Base-by-base conservation (phyloP, 208 protist genomes). In the Trypanosoma lewisi region DNA sequence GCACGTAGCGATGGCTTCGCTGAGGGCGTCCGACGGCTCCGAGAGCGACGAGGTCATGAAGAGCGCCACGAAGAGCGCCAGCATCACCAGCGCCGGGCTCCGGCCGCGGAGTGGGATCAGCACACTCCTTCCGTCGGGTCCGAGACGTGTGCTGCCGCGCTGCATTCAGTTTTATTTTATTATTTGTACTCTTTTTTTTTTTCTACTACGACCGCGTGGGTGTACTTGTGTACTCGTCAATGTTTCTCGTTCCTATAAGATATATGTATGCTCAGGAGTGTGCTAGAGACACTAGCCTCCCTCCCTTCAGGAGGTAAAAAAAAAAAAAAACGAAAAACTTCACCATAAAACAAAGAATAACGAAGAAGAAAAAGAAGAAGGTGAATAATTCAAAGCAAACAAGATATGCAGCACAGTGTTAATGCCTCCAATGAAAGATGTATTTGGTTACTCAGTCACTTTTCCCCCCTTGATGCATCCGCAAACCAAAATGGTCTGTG, bases 1-100 rank as follows among this genome's bases (percentile, higher is more conserved):
- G 45, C 57, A 62, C 28, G 56, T 56, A 14, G 79, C 83, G 39
- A 88, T 81, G 54, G 57, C 60, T 16, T 67, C 81, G 69, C 85
- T 88, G 47, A 91, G 67, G 14, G 57, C 80, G 3, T 68, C 72
- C 39, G 49, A 65, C 21, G 66, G 51, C 31, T 23, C 25, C 9
- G 14, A 27, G n/a, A 16, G 31, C 14, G 27, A 86, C 48, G 12
- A 84, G 54, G 7, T 82, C 60, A 2, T 75, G 73, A 42, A 82
- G 34, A n/a, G 71, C 64, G 37, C 76, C 42, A 42, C 80, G 54
- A 44, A 82, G 49, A 33, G 64, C 54, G 55, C 66, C 64, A 52
- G 54, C 41, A 69, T 68, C 7, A 55, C 5, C 45, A 52, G 6
- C 31, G 47, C 59, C 4, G 28, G 33, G 33, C 34, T 28, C n/a